Conservation (phyloP, 2,329 filamentous ascomycete genomes). For the Elsinoe perseae region DNA sequence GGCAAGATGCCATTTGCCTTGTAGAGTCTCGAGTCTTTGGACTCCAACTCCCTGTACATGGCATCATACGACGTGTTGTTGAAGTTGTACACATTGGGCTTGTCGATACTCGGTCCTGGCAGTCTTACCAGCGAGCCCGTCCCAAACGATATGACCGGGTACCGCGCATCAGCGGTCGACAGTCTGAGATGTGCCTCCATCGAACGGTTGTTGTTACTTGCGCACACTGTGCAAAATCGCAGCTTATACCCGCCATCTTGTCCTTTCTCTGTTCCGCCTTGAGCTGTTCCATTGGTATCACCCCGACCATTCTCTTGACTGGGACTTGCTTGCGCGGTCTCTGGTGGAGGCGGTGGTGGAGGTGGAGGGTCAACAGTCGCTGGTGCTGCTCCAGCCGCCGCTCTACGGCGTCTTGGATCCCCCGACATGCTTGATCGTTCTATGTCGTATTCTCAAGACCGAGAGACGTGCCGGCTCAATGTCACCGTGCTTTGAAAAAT, state of each 20-base stretch:
- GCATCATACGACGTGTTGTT: conserved; percentile 92
- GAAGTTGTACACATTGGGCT: conserved; percentile 97
- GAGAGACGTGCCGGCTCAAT: background rate
- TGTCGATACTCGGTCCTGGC: conserved; percentile 80
- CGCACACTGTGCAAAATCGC: conserved; percentile 97
- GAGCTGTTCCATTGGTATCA: conserved; percentile 23
- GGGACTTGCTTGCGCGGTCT: conserved; percentile 28
- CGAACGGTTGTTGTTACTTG: conserved; percentile 94
- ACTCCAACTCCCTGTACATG: conserved; percentile 84
- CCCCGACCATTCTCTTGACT: conserved; percentile 19
- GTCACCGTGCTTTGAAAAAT: conserved; percentile 8
- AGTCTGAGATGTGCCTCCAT: conserved; percentile 98
- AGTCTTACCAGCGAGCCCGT: conserved; percentile 91
- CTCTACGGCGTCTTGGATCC: conserved; percentile 40
- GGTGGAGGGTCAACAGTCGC: conserved; percentile 39
- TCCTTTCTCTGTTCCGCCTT: background rate
- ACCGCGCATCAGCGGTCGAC: conserved; percentile 60
- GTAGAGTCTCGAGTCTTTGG: conserved; percentile 82
- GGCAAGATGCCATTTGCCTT: conserved; percentile 86
- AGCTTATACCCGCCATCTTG: conserved; percentile 67
- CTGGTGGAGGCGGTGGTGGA: conserved; percentile 43
- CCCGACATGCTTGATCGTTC: conserved; percentile 29
- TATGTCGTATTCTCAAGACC: background rate
- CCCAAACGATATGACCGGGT: conserved; percentile 96
- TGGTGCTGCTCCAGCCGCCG: conserved; percentile 25